Percentiles rank a stretch among this genome's conserved stretches.
Evolutionary conservation across 805 yeast species (phyloP).

Genomic region (Yamadazyma laniorum): DNA sequence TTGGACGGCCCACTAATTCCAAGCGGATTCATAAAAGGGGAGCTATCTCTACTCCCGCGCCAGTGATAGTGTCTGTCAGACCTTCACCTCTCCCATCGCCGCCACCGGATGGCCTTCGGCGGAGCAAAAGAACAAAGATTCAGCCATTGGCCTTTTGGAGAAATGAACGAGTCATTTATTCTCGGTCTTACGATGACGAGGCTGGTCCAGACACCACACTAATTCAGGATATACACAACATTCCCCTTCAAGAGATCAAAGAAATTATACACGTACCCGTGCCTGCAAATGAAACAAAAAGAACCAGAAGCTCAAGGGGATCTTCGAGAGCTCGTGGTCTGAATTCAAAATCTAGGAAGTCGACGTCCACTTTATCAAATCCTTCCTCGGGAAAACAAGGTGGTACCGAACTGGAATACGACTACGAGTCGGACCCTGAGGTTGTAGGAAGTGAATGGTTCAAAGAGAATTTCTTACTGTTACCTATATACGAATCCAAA

Average conservation of each 20-base stretch:
- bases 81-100: conserved; percentile 45
- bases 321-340: conserved; percentile 3
- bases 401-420: conserved; percentile 16
- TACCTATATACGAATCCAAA: conserved; percentile 52
- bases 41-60: conserved; percentile 1
- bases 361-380: neutral
- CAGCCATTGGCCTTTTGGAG: conserved; percentile 83
- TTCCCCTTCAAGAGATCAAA: conserved; percentile 55
- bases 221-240: conserved; percentile 29
- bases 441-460: conserved; percentile 56
- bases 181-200: conserved; percentile 29
- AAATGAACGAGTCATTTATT: conserved; percentile 70
- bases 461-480: conserved; percentile 35
- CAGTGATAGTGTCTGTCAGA: conserved; percentile 9
- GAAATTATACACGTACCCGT: conserved; percentile 53
- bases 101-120: conserved; percentile 50
- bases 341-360: neutral
- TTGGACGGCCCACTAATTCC: conserved; percentile 17
- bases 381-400: neutral
- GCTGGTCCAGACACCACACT: conserved; percentile 44
- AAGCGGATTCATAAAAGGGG: conserved; percentile 6
- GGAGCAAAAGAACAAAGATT: conserved; percentile 64
- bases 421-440: conserved; percentile 39
- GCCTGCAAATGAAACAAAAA: neutral
- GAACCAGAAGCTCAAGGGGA: conserved; percentile 5